Evolutionary conservation across 495 filamentous ascomycete species (phyloP).

Genomic region (Endocarpon pusillum): DNA sequence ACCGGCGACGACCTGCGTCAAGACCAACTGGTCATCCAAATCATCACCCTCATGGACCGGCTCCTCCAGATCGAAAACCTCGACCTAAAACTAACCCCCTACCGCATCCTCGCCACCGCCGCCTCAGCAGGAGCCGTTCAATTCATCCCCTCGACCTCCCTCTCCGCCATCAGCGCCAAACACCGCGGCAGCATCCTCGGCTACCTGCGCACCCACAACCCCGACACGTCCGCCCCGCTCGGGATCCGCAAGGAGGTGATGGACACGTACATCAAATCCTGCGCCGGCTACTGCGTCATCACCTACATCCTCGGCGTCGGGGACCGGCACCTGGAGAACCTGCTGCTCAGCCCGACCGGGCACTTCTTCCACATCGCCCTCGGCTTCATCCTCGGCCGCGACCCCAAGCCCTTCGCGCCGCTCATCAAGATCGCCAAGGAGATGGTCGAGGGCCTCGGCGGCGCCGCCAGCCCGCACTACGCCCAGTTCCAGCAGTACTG

Average conservation of each 20-base stretch:
- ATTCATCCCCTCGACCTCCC: constrained; percentile 71
- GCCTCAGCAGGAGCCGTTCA: constrained; percentile 80
- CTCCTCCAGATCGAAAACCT: constrained; percentile 93
- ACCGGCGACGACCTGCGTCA: constrained; percentile 93
- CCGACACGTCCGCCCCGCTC: constrained; percentile 62
- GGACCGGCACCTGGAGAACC: constrained; percentile 90
- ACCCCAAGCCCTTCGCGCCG: constrained; percentile 93
- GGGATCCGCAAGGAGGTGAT: constrained; percentile 84
- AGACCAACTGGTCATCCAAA: constrained; percentile 95
- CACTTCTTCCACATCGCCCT: constrained; percentile 99
- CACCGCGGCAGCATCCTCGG: constrained; percentile 66
- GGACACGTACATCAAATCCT: constrained; percentile 91
- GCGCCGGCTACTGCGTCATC: constrained; percentile 96
- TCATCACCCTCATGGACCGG: constrained; percentile 95
- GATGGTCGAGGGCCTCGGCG: constrained; percentile 98
- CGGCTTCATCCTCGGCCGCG: constrained; percentile 91
- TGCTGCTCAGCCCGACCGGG: constrained; percentile 73
- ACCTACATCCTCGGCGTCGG: constrained; percentile 98
- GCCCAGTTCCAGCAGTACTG: constrained; percentile 83
- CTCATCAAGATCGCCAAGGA: constrained; percentile 94
- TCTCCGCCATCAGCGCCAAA: constrained; percentile 64
- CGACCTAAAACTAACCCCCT: constrained; percentile 86
- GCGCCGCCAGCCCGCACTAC: constrained; percentile 60
- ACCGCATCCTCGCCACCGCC: constrained; percentile 87
- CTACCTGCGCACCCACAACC: constrained; percentile 81